Percentiles rank a stretch among this genome's conserved stretches.
phyloP scores from a whole-genome alignment of 495 filamentous ascomycete genomes.

The Choiromyces venosus region DNA sequence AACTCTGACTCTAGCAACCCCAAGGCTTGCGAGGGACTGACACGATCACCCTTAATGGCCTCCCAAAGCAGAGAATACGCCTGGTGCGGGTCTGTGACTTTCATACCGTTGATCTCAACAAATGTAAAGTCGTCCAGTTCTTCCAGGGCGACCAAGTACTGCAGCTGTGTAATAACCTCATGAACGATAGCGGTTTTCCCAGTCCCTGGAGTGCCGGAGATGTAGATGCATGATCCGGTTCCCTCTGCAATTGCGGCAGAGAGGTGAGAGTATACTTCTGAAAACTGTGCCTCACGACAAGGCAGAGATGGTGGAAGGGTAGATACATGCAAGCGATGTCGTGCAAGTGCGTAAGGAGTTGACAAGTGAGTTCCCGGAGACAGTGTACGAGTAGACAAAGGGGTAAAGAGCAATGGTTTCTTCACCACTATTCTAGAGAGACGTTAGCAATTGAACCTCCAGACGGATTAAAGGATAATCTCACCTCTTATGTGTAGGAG shows the following conservation, averaged over 20 bases:
- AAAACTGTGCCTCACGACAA: slow-evolving; percentile 87
- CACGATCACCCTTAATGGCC: slow-evolving; percentile 85
- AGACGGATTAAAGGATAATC: not conserved
- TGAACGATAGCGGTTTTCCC: slow-evolving; percentile 97
- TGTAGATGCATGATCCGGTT: slow-evolving; percentile 93
- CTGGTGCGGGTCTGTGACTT: slow-evolving; percentile 95
- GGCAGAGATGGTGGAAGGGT: slow-evolving; percentile 82
- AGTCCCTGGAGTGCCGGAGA: slow-evolving; percentile 98
- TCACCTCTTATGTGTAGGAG: slow-evolving; percentile 66
- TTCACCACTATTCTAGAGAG: slow-evolving; percentile 65
- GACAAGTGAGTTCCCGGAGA: slow-evolving; percentile 70
- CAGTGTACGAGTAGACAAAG: slow-evolving; percentile 78
- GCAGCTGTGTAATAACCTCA: slow-evolving; percentile 85
- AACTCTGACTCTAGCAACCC: slow-evolving; percentile 89
- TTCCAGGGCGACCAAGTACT: slow-evolving; percentile 74
- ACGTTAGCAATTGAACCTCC: slow-evolving; percentile 7
- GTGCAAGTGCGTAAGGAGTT: slow-evolving; percentile 86
- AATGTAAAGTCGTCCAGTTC: slow-evolving; percentile 99
- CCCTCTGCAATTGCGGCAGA: slow-evolving; percentile 92
- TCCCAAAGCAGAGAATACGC: slow-evolving; percentile 95
- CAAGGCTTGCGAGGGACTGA: slow-evolving; percentile 85
- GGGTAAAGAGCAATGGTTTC: slow-evolving; percentile 90
- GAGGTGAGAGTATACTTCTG: slow-evolving; percentile 84
- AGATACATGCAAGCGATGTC: slow-evolving; percentile 84
- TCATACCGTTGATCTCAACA: slow-evolving; percentile 99